Evolutionary conservation across 768 basidiomycete genomes (phyloP).

Genomic region (Boletus eberwhitei): DNA sequence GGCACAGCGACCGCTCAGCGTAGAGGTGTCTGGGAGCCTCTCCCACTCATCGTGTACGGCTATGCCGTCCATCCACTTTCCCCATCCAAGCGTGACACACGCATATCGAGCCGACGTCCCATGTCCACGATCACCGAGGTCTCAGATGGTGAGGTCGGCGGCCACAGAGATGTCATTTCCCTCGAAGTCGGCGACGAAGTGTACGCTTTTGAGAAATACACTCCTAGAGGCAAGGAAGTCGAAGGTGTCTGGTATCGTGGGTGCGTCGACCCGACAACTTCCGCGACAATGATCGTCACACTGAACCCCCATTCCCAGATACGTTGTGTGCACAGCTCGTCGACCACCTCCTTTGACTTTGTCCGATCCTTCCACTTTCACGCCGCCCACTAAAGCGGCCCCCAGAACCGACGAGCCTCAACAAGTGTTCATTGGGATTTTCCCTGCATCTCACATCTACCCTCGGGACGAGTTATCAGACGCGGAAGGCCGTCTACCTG

Average conservation of each 20-base stretch:
- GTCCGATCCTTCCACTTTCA: constrained; percentile 52
- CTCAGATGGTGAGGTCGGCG: constrained; percentile 58
- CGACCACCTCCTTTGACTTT: constrained; percentile 64
- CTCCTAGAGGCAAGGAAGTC: constrained; percentile 64
- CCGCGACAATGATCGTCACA: neutral
- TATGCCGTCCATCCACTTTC: constrained; percentile 85
- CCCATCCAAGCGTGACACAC: constrained; percentile 71
- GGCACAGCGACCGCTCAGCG: constrained; percentile 27
- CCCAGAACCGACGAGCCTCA: constrained; percentile 71
- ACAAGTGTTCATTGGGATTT: constrained; percentile 92
- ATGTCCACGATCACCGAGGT: constrained; percentile 43
- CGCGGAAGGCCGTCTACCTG: constrained; percentile 81
- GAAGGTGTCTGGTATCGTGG: constrained; percentile 92
- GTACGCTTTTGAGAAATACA: constrained; percentile 94
- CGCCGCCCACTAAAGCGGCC: constrained; percentile 36
- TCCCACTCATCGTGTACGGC: constrained; percentile 80
- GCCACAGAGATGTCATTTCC: constrained; percentile 73
- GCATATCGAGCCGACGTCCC: constrained; percentile 45
- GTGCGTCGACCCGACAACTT: constrained; percentile 45
- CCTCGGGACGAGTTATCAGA: constrained; percentile 84
- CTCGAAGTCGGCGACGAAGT: constrained; percentile 96
- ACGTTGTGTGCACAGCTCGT: constrained; percentile 81
- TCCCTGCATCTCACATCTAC: constrained; percentile 85
- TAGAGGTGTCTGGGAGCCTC: constrained; percentile 57
- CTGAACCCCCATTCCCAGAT: constrained; percentile 42